Percentiles rank a stretch among this genome's conserved stretches.
Conservation (phyloP, 305 asterid species). For the Solanum hybrid region DNA sequence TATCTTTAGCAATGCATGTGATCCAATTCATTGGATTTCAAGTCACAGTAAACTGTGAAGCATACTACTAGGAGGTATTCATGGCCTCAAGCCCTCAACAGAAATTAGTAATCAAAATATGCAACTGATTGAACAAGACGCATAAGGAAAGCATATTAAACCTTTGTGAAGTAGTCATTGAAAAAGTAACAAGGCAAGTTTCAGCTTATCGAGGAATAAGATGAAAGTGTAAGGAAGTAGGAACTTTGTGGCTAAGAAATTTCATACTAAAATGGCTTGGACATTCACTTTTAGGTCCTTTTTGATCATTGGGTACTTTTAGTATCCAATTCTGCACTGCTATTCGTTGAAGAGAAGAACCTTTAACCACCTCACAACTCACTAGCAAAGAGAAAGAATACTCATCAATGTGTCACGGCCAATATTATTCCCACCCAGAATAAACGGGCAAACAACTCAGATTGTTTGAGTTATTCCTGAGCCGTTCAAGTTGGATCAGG, state of each 20-base stretch:
- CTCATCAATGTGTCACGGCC: background rate
- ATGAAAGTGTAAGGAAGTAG: background rate
- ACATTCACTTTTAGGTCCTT: background rate
- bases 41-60: background rate
- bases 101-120: background rate
- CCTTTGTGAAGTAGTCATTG: background rate
- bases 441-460: background rate
- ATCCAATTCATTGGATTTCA: background rate
- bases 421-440: background rate
- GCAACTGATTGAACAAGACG: background rate
- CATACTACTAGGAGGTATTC: background rate
- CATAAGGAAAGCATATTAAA: background rate
- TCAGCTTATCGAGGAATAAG: background rate
- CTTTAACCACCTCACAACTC: constrained; percentile 3
- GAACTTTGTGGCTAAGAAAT: constrained; percentile 2
- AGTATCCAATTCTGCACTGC: constrained; percentile 6
- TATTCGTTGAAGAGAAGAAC: background rate
- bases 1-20: background rate
- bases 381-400: background rate
- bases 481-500: background rate
- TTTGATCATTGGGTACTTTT: background rate
- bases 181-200: background rate
- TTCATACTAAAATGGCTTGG: background rate
- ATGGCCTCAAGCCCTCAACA: background rate
- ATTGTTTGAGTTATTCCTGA: constrained; percentile 2